Base-by-base conservation (phyloP, 2,329 filamentous ascomycete species). In the Colletotrichum cuscutae region DNA sequence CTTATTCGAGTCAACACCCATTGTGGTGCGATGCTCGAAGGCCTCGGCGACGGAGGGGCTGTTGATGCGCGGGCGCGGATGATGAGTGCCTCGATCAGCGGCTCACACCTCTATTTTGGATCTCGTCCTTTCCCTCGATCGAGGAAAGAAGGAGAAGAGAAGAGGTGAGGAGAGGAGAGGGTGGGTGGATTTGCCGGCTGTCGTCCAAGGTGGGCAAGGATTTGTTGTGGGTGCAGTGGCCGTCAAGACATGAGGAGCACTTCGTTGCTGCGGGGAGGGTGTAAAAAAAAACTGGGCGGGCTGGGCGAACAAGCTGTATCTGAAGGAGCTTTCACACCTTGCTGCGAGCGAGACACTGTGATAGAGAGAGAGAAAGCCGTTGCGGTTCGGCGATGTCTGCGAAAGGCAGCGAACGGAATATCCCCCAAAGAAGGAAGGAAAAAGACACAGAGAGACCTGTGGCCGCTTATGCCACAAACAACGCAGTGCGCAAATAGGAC, bases 1-100 rank as follows among this genome's bases (percentile, higher is more conserved):
- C 79, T 85, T 89, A 80, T 86, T 89, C 74, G 84, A 84, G 77
- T 89, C 87, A 81, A 85, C 83, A 81, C 86, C 88, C 88, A 90
- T 89, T 77, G 83, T 87, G 83, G 78, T 79, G 76, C 75, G 56
- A 68, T 69, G 70, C 66, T 72, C 70, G 46, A 59, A 56, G 46
- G 60, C 70, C 66, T 70, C 70, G 60, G 60, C 70, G 66, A 72
- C 60, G 60, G 46, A 72, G 66, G 53, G 65, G 66, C 56, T 22
- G 60, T 61, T 49, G 66, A 57, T 69, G 66, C 42, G 66, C 70
- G 46, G 65, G 60, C 66, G 70, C 66, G 46, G 54, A 65, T 65
- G 70, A 70, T 66, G 70, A 72, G 28, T 65, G 56, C 66, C 66
- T 70, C 70, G 66, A 65, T 70, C 65, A 57, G 63, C 70, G 70